phyloP scores from a whole-genome alignment of 345 rosid species.

The Microcos paniculata region DNA sequence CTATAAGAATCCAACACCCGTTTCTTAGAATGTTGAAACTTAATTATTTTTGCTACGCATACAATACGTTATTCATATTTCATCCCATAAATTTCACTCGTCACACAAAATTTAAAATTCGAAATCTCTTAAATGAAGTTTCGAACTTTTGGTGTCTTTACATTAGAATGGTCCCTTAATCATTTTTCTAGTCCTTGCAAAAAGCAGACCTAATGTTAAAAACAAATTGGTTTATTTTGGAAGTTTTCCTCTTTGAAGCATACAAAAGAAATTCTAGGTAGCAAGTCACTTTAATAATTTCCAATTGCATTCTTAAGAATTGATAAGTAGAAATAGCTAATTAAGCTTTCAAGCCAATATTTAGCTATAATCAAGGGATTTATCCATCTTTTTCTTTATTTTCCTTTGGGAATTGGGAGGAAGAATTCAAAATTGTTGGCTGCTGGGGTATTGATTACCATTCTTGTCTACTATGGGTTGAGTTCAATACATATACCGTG shows the following conservation, averaged over 20 bases:
- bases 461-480: background rate
- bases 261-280: background rate
- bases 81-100: no score
- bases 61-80: no score
- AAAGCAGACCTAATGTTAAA: background rate
- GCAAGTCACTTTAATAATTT: background rate
- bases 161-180: no score
- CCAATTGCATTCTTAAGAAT: background rate
- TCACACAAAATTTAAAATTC: no score
- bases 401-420: background rate
- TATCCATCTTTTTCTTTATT: background rate
- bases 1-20: no score
- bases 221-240: background rate
- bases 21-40: no score
- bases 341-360: background rate
- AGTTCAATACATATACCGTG: conserved; percentile 16
- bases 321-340: background rate
- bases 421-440: background rate
- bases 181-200: no score
- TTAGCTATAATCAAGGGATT: background rate
- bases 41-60: no score
- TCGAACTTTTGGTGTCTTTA: no score
- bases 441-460: background rate
- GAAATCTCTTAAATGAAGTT: no score
- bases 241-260: background rate